Percentiles rank a stretch among this genome's conserved stretches.
phyloP scores from a whole-genome alignment of 1,139 yeast genomes.

The Magnusiomyces suaveolens region DNA sequence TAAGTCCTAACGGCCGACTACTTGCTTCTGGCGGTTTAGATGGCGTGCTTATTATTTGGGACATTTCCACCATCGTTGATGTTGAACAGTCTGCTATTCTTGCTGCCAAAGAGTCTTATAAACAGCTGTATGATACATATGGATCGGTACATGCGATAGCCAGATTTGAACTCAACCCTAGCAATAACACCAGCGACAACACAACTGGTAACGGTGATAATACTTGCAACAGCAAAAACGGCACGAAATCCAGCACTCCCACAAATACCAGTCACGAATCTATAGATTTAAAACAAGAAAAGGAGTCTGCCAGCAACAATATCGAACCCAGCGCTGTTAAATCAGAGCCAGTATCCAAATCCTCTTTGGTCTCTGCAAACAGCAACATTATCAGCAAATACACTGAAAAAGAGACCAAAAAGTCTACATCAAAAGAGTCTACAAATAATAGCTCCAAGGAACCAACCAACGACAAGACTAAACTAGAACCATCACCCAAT shows the following conservation, averaged over 20 bases:
- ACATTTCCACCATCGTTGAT: constrained; percentile 25
- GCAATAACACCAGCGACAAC: background rate
- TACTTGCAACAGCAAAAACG: background rate
- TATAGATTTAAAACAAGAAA: background rate
- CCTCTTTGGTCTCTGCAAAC: background rate
- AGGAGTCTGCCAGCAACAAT: background rate
- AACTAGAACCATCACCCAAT: background rate
- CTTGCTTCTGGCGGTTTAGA: constrained; percentile 53
- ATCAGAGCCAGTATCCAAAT: background rate
- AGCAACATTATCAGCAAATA: background rate
- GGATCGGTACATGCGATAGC: constrained; percentile 13
- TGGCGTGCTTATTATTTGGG: constrained; percentile 51
- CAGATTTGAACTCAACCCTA: constrained; percentile 8
- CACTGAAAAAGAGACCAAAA: background rate
- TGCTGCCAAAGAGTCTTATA: constrained; percentile 7
- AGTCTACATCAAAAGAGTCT: background rate
- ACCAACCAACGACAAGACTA: background rate
- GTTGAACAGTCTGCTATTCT: constrained; percentile 9
- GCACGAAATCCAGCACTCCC: constrained; percentile 2
- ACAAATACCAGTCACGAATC: background rate
- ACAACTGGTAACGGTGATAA: background rate
- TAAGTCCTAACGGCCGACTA: constrained; percentile 42
- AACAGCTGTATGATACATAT: constrained; percentile 3
- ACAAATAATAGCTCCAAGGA: background rate
- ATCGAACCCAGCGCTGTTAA: background rate